Percentiles rank a stretch among this genome's conserved stretches.
Evolutionary conservation across 2,329 filamentous ascomycete genomes (phyloP).

Genomic region (Beauveria pseudobassiana): DNA sequence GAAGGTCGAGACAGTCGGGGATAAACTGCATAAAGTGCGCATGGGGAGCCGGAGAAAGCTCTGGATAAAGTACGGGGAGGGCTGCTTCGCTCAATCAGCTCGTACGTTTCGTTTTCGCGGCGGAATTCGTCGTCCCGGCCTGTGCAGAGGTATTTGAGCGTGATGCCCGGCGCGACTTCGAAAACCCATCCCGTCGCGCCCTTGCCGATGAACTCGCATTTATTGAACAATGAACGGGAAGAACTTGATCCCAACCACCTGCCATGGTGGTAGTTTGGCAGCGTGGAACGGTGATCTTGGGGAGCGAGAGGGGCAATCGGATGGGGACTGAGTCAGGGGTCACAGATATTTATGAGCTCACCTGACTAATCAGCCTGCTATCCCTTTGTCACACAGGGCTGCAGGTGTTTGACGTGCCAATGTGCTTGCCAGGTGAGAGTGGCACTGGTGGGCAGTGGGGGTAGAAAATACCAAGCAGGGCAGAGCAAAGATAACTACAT

Average conservation of each 20-base stretch:
- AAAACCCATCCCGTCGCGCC: conserved; percentile 4
- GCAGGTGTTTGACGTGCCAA: too few relatives aligned
- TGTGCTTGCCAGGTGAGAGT: too few relatives aligned
- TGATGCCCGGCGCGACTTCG: neutral
- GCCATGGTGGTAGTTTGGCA: neutral
- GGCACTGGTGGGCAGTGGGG: too few relatives aligned
- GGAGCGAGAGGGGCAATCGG: neutral
- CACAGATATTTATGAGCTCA: neutral
- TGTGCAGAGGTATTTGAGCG: neutral
- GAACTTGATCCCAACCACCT: neutral
- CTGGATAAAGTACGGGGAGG: neutral
- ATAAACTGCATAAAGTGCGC: conserved; percentile 1
- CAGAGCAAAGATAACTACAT: too few relatives aligned
- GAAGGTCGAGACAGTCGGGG: neutral
- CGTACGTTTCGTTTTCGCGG: conserved; percentile 2
- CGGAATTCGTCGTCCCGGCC: neutral
- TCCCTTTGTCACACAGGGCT: neutral
- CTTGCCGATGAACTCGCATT: neutral
- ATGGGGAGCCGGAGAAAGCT: conserved; percentile 4
- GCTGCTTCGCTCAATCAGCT: neutral
- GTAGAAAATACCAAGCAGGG: too few relatives aligned
- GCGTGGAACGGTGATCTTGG: neutral
- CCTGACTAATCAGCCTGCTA: neutral
- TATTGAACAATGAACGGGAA: neutral
- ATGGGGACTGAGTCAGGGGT: neutral